phyloP scores from a whole-genome alignment of 306 rosid species.

The Prunus dulcis region DNA sequence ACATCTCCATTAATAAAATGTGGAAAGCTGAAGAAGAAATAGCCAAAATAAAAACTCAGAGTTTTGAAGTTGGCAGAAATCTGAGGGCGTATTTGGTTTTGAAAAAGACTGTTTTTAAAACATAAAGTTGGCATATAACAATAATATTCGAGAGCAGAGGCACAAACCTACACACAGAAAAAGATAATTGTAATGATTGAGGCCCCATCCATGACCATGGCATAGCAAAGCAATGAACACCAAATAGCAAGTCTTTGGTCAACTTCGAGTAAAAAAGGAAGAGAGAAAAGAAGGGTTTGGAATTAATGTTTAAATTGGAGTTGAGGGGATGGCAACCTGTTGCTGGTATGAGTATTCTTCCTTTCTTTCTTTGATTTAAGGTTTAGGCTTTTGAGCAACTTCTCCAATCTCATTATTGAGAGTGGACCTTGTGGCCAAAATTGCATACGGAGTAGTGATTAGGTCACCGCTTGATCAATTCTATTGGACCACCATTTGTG shows the following conservation, averaged over 20 bases:
- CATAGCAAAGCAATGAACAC: slow-evolving; percentile 22
- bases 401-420: slow-evolving; percentile 21
- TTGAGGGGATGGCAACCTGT: not conserved
- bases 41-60: not conserved
- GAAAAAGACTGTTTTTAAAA: not conserved
- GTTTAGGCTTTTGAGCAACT: slow-evolving; percentile 21
- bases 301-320: not conserved
- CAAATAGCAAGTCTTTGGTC: slow-evolving; percentile 16
- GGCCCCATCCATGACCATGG: slow-evolving; percentile 14
- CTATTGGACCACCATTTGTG: slow-evolving; percentile 29
- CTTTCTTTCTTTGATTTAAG: not conserved
- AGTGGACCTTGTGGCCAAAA: slow-evolving; percentile 27
- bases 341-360: not conserved
- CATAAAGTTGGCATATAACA: not conserved
- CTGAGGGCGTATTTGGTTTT: not conserved
- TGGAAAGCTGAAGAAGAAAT: not conserved
- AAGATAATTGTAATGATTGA: slow-evolving; percentile 24
- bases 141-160: not conserved
- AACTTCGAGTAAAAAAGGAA: not conserved
- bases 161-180: not conserved
- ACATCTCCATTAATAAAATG: not conserved
- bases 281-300: not conserved
- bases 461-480: slow-evolving; percentile 23
- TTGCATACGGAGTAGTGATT: slow-evolving; percentile 21
- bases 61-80: slow-evolving; percentile 17